Conservation (phyloP, 768 basidiomycete species). For the Trametopsis cervina region DNA sequence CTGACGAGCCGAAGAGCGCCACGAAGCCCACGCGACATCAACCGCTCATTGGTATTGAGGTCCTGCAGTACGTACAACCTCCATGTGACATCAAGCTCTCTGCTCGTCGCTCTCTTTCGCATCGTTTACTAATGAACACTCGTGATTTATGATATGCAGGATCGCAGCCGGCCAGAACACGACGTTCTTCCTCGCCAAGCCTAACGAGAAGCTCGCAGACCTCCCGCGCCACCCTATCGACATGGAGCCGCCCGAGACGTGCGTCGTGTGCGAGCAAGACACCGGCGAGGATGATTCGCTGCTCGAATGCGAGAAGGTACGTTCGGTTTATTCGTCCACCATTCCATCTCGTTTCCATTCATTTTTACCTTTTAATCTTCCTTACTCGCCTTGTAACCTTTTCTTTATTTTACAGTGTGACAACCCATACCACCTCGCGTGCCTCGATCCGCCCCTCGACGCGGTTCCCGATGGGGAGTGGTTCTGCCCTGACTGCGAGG, state of each 20-base stretch:
- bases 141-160: slow-evolving; percentile 39
- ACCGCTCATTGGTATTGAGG: slow-evolving; percentile 70
- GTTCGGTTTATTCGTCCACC: too few species aligned
- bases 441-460: slow-evolving; percentile 70
- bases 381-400: not conserved
- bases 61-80: slow-evolving; percentile 53
- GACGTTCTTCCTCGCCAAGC: slow-evolving; percentile 74
- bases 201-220: slow-evolving; percentile 68
- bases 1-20: slow-evolving; percentile 77
- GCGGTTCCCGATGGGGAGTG: slow-evolving; percentile 85
- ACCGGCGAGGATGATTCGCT: slow-evolving; percentile 65
- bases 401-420: slow-evolving; percentile 62
- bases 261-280: slow-evolving; percentile 66
- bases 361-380: not conserved
- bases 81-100: not conserved
- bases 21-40: slow-evolving; percentile 73
- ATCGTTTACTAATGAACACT: not conserved
- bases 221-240: slow-evolving; percentile 77
- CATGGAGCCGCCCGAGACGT: slow-evolving; percentile 57
- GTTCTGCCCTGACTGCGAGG: slow-evolving; percentile 77
- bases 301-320: slow-evolving; percentile 88
- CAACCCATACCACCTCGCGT: slow-evolving; percentile 76
- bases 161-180: slow-evolving; percentile 85
- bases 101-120: not conserved
- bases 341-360: too few species aligned